Evolutionary conservation across 2,329 filamentous ascomycete species (phyloP).

Genomic region (Fusarium keratoplasticum): DNA sequence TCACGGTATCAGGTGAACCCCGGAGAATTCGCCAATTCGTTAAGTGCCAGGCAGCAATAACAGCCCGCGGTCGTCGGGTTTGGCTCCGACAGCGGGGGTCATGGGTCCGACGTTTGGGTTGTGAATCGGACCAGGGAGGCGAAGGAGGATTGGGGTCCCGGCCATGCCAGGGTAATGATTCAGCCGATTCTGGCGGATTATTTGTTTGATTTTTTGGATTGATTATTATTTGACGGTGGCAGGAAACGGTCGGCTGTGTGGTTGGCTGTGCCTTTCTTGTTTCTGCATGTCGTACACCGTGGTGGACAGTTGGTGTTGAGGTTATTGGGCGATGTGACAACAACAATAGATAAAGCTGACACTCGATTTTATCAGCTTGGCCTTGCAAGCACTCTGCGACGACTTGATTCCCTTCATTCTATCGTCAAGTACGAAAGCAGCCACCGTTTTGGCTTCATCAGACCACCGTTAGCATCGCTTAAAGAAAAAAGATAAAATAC

Average conservation of each 20-base stretch:
- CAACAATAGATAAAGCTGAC: background rate
- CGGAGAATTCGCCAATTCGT: constrained; percentile 31
- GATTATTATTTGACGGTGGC: background rate
- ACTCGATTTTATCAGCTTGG: background rate
- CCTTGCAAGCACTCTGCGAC: background rate
- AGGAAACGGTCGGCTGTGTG: constrained; percentile 11
- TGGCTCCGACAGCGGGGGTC: constrained; percentile 29
- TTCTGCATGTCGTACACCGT: background rate
- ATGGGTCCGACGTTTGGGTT: constrained; percentile 29
- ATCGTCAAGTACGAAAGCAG: constrained; percentile 12
- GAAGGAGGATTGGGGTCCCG: constrained; percentile 12
- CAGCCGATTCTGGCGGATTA: constrained; percentile 13
- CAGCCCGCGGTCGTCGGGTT: constrained; percentile 22
- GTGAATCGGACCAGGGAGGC: constrained; percentile 32
- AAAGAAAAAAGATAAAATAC: constrained; percentile 26
- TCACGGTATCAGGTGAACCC: constrained; percentile 23
- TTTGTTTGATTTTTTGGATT: constrained; percentile 4
- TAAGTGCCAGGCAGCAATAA: constrained; percentile 20
- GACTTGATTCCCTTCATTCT: background rate
- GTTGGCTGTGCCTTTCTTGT: background rate
- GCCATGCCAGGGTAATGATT: constrained; percentile 16
- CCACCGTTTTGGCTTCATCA: constrained; percentile 34
- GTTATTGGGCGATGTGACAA: background rate
- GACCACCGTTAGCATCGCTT: constrained; percentile 30
- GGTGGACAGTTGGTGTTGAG: background rate